Conservation (phyloP, 2,329 filamentous ascomycete genomes). For the Samsoniella hepiali region DNA sequence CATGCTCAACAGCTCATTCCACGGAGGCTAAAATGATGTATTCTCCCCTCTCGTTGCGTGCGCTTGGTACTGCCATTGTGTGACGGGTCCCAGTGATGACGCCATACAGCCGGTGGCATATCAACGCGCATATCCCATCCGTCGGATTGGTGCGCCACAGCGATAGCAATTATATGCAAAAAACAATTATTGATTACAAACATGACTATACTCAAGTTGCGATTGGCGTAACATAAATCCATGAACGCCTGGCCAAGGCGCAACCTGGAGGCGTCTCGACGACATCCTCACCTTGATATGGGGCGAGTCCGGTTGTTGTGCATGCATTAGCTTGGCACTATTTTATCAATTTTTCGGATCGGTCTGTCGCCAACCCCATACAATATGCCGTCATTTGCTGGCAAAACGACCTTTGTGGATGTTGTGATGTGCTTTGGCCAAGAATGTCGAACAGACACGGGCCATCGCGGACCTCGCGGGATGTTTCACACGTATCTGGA, state of each 20-base stretch:
- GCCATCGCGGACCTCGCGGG: neutral
- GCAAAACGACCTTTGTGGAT: neutral
- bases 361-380: neutral
- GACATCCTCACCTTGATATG: neutral
- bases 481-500: neutral
- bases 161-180: neutral
- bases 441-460: constrained; percentile 1
- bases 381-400: neutral
- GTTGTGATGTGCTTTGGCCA: constrained; percentile 11
- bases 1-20: neutral
- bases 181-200: neutral
- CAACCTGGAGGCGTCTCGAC: neutral
- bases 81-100: constrained; percentile 3
- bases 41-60: neutral
- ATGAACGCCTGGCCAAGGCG: neutral
- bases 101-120: neutral
- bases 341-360: neutral
- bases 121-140: neutral
- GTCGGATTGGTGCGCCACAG: neutral
- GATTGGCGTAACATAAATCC: neutral
- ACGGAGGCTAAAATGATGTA: neutral
- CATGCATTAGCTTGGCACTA: neutral
- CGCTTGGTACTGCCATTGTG: constrained; percentile 20
- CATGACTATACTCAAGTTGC: neutral
- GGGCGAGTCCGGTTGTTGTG: neutral